phyloP scores from a whole-genome alignment of 371 early-diverging fungal genomes.

The Mortierella polycephala region DNA sequence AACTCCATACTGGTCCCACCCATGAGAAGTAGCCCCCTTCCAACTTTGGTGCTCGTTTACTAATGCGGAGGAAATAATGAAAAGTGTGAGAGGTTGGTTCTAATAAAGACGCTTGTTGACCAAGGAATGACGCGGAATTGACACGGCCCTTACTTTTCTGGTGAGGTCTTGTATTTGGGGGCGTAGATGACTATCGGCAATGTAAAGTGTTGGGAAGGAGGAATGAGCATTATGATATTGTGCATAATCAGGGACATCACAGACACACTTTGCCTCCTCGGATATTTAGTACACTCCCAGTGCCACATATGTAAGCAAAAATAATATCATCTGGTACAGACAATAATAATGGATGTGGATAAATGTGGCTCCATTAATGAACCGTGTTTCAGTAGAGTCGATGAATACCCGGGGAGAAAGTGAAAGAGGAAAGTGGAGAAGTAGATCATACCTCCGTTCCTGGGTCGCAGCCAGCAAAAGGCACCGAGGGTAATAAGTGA shows the following conservation, averaged over 20 bases:
- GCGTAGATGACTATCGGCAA: constrained; percentile 61
- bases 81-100: neutral
- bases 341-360: too few relatives aligned
- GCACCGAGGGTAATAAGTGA: constrained; percentile 58
- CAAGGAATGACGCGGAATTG: neutral
- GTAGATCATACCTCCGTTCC: constrained; percentile 57
- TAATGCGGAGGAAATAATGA: constrained; percentile 24
- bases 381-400: too few relatives aligned
- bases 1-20: constrained; percentile 67
- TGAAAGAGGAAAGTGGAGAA: neutral
- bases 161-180: constrained; percentile 60
- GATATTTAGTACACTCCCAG: too few relatives aligned
- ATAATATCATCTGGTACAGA: too few relatives aligned
- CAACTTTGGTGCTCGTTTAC: constrained; percentile 76
- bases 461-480: constrained; percentile 61
- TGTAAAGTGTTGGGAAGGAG: neutral
- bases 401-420: too few relatives aligned
- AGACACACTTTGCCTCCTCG: too few relatives aligned
- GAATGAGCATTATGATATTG: too few relatives aligned
- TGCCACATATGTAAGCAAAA: too few relatives aligned
- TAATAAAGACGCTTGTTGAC: neutral
- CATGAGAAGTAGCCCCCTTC: constrained; percentile 69
- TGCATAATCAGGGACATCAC: too few relatives aligned
- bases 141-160: constrained; percentile 53
- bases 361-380: too few relatives aligned